Conservation (phyloP, 2,329 filamentous ascomycete species). For the Colletotrichum sp. region DNA sequence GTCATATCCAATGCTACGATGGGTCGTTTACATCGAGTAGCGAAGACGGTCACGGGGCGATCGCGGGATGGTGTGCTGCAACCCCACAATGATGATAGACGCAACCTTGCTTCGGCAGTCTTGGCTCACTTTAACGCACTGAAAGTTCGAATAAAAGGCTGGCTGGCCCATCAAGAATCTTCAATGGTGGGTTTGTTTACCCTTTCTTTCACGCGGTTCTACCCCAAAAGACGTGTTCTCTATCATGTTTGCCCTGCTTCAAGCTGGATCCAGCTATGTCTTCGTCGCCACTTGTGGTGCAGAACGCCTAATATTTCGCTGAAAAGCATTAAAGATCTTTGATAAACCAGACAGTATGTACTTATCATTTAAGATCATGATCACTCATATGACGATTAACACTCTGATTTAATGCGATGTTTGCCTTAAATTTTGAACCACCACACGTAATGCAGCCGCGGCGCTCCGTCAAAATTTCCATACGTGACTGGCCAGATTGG, state of each 20-base stretch:
- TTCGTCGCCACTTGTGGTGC: too few species aligned
- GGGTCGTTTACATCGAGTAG: background rate
- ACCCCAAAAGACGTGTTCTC: too few species aligned
- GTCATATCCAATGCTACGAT: background rate
- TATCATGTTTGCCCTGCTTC: too few species aligned
- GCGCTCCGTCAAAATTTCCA: background rate
- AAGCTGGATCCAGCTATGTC: too few species aligned
- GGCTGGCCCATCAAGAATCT: background rate
- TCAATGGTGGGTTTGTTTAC: background rate
- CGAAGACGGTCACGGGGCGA: background rate
- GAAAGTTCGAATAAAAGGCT: background rate
- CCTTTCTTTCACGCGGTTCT: too few species aligned
- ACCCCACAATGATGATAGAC: background rate
- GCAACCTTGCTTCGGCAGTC: background rate
- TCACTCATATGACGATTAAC: too few species aligned
- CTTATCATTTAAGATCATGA: background rate
- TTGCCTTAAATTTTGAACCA: too few species aligned
- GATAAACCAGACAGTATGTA: background rate
- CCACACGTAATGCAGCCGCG: too few species aligned
- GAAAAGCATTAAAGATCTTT: too few species aligned
- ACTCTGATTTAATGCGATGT: too few species aligned
- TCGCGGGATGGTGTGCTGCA: background rate
- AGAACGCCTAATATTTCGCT: too few species aligned
- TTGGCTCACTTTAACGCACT: background rate
- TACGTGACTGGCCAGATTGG: fast-evolving